A percentile compares a stretch with the other conserved stretches of the same genome.
phyloP scores from a whole-genome alignment of 129 eudicot species.

The Ambrosia trifida region DNA sequence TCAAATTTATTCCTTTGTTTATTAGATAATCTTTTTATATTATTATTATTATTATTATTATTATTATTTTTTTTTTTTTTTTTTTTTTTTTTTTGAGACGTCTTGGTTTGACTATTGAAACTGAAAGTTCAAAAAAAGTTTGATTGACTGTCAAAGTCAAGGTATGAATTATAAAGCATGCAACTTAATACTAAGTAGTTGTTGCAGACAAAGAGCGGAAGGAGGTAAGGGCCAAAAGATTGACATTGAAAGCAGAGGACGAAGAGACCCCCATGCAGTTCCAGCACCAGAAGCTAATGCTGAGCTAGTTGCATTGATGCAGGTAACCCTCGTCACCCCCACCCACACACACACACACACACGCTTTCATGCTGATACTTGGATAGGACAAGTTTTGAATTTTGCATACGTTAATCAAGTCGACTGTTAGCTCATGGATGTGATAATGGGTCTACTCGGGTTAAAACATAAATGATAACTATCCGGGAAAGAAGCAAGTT shows the following conservation, averaged over 20 bases:
- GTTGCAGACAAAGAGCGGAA: constrained; percentile 56
- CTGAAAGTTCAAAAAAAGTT: not conserved
- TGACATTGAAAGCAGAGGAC: constrained; percentile 43
- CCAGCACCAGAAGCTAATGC: constrained; percentile 70
- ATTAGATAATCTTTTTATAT: not conserved
- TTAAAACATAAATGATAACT: no score
- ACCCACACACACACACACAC: no score
- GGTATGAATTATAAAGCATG: no score
- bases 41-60: not conserved
- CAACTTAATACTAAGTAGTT: constrained; percentile 10
- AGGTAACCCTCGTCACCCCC: constrained; percentile 59
- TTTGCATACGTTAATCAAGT: not conserved
- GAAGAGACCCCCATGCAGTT: constrained; percentile 46
- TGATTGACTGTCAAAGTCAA: not conserved
- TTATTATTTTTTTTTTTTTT: no score
- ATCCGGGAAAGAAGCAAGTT: no score
- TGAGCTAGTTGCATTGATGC: constrained; percentile 48
- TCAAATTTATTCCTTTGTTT: not conserved
- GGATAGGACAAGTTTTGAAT: constrained; percentile 5
- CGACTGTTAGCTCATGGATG: no score
- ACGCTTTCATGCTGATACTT: not conserved
- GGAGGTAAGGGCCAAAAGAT: constrained; percentile 44
- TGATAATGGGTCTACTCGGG: no score
- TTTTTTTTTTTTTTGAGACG: no score
- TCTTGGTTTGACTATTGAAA: not conserved